Evolutionary conservation across 1,284 basidiomycete genomes (phyloP).

Genomic region (Ustilago sp.): DNA sequence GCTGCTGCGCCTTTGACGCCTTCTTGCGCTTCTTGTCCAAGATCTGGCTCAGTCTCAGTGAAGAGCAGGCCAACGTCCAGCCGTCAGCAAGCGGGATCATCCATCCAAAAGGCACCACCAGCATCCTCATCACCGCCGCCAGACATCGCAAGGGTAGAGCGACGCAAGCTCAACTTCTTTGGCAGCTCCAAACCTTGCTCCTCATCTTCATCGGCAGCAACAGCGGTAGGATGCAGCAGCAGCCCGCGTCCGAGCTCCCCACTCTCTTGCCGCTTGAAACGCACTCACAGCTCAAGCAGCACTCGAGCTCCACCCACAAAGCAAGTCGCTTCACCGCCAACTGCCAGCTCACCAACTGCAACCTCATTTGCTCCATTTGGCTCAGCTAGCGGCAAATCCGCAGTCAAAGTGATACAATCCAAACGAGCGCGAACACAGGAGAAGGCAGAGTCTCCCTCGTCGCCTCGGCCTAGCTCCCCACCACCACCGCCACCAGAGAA

Average conservation of each 20-base stretch:
- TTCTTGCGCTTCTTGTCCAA: not conserved
- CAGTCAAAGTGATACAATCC: constrained; percentile 24
- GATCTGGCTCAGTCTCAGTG: not conserved
- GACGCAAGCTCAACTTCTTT: constrained; percentile 44
- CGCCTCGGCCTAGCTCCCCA: constrained; percentile 9
- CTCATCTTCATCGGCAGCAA: not conserved
- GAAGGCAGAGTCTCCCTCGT: not conserved
- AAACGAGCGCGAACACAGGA: constrained; percentile 20
- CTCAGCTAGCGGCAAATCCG: not conserved
- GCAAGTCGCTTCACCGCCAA: constrained; percentile 6
- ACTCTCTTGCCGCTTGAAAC: constrained; percentile 11
- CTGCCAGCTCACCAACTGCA: constrained; percentile 1
- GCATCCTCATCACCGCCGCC: constrained; percentile 27
- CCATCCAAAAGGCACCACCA: not conserved
- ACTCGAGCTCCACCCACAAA: not conserved
- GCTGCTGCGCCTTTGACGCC: constrained; percentile 25
- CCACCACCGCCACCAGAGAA: not conserved
- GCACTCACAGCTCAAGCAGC: constrained; percentile 7
- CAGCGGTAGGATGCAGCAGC: constrained; percentile 7
- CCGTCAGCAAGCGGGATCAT: not conserved
- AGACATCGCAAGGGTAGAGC: constrained; percentile 23
- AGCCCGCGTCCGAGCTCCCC: constrained; percentile 9
- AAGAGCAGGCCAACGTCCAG: not conserved
- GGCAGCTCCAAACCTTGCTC: constrained; percentile 5
- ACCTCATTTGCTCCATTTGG: constrained; percentile 3